Conservation (phyloP, 1,284 basidiomycete species). For the Ustilago nuda region DNA sequence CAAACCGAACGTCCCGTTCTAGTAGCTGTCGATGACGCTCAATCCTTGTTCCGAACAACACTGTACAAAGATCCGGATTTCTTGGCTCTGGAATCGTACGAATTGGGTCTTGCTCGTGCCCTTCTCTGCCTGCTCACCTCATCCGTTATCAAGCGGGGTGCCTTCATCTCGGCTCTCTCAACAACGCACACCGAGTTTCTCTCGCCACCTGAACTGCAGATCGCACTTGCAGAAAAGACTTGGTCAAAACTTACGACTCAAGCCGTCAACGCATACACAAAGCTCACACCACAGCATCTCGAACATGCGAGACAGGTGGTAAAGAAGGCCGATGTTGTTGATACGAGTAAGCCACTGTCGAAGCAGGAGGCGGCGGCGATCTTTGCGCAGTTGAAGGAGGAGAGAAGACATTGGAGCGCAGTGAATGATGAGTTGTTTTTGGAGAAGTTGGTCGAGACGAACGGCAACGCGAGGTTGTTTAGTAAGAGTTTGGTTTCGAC, state of each 20-base stretch:
- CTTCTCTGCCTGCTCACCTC: slow-evolving; percentile 53
- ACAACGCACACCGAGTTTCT: slow-evolving; percentile 53
- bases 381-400: slow-evolving; percentile 52
- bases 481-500: slow-evolving; percentile 49
- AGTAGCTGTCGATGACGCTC: slow-evolving; percentile 87
- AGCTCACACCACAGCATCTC: slow-evolving; percentile 45
- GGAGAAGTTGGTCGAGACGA: slow-evolving; percentile 62
- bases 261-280: slow-evolving; percentile 59
- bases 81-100: slow-evolving; percentile 78
- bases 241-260: slow-evolving; percentile 18
- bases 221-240: slow-evolving; percentile 41
- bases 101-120: slow-evolving; percentile 81
- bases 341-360: slow-evolving; percentile 33
- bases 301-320: slow-evolving; percentile 37
- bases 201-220: slow-evolving; percentile 43
- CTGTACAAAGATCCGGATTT: slow-evolving; percentile 84
- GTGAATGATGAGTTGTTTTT: slow-evolving; percentile 63
- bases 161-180: slow-evolving; percentile 52
- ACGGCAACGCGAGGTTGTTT: slow-evolving; percentile 58
- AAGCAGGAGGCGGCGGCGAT: slow-evolving; percentile 51
- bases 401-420: slow-evolving; percentile 47
- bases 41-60: slow-evolving; percentile 80
- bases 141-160: slow-evolving; percentile 26
- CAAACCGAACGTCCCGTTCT: slow-evolving; percentile 81
- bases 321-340: slow-evolving; percentile 29